Evolutionary conservation across 331 rosid species (phyloP).

Genomic region (Acacia pycnantha): DNA sequence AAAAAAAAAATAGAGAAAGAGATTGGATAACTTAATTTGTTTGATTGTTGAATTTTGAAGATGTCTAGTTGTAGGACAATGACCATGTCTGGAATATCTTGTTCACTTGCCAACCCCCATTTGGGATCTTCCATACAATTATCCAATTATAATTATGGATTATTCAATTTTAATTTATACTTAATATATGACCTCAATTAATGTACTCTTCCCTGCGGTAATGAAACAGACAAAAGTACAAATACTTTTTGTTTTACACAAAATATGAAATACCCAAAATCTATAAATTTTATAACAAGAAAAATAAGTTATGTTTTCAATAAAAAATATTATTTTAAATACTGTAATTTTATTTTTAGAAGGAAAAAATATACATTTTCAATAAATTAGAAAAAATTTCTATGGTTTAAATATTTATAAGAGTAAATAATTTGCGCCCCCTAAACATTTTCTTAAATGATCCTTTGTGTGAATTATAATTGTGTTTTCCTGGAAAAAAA

Average conservation of each 20-base stretch:
- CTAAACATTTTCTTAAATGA: neutral
- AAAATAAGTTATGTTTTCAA: neutral
- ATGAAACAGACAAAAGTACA: neutral
- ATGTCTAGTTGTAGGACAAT: neutral
- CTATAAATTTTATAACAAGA: neutral
- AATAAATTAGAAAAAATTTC: neutral
- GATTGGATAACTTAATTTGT: neutral
- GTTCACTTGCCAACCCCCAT: neutral
- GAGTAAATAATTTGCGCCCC: neutral
- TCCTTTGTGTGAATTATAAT: neutral
- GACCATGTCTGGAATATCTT: neutral
- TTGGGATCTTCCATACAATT: neutral
- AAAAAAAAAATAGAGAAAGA: neutral
- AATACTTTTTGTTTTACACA: neutral
- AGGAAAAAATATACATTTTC: neutral
- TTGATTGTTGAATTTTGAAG: neutral
- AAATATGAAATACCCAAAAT: neutral
- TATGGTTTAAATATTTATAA: neutral
- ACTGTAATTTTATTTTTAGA: neutral
- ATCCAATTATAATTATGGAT: neutral
- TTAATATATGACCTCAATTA: neutral
- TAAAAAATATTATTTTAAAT: neutral
- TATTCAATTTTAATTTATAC: neutral
- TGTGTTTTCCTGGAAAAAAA: neutral
- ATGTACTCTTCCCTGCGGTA: neutral